These are phyloP conservation scores for Botrytis tulipae DNA, from an alignment of 2,329 filamentous ascomycete genomes.

Conservation along the genomic window DNA sequence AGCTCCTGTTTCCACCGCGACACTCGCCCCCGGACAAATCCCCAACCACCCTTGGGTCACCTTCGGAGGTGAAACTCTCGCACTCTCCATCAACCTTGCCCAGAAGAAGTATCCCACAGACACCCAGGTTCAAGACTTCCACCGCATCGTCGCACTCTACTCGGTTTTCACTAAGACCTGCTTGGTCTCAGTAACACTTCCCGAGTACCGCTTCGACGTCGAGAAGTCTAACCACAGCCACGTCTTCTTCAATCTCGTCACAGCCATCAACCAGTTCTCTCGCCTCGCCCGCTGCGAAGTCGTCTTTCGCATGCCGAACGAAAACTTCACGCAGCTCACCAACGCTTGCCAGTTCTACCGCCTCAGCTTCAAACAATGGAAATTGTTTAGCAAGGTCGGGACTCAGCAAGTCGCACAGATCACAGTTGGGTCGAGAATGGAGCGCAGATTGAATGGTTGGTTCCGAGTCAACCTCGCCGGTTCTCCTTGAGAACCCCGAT, in stretches of 20 bases:
- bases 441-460: neutral
- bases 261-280: neutral
- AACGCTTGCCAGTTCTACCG: constrained; percentile 1
- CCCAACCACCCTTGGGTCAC: neutral
- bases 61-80: neutral
- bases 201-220: neutral
- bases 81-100: neutral
- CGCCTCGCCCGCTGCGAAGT: neutral
- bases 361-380: neutral
- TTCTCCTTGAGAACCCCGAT: neutral
- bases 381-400: neutral
- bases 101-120: neutral
- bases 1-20: neutral
- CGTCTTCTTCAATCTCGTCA: neutral
- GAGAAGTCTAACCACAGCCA: neutral
- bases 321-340: neutral
- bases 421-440: neutral
- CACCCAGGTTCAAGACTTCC: neutral
- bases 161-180: constrained; percentile 1
- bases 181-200: neutral
- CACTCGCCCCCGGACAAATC: neutral
- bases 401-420: neutral
- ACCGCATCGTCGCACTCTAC: neutral
- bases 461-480: neutral
- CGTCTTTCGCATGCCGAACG: neutral